Base-by-base conservation (phyloP, 805 yeast species). In the Candida awuae region DNA sequence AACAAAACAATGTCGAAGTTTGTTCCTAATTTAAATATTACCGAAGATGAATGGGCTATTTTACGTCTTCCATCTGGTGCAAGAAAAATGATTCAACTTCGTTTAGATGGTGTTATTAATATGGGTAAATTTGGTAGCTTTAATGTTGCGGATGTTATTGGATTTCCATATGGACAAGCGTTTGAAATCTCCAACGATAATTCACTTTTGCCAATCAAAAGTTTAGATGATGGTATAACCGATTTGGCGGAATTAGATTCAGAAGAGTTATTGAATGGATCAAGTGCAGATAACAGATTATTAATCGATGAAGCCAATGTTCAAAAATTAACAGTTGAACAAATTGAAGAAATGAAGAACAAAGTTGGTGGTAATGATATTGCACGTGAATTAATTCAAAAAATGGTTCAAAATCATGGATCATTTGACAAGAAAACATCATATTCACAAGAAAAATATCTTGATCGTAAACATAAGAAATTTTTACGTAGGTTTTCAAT, bases 91-190 rank as follows among this genome's bases (percentile, higher is more conserved):
- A 76, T 82, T n/a, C 75, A 79, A 49, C 63, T 88, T 43, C 70
- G 68, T 35, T 68, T 73, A 4, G 77, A 73, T 23, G 76, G 80
- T 0, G 56, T 71, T 9, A 70, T 92, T 15, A 75, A 77, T 39
- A 67, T 92, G 47, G 98, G 98, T 2, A 90, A 92, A 56, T 92
- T 90, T 60, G 99, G 99, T 15, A 67, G 81, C 0, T 92, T 92
- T 56, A 63, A 70, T 22, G 85, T 82, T 3, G 75, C 79, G 46
- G 81, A 75, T 37, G 70, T 90, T 10, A 58, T 90, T 29, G 97
- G 96, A 3, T 79, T 68, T 51, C 82, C 87, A 6, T 83, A 74
- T 53, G 98, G 97, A 1, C 90, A 84, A 49, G 76, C 94, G 1
- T 92, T 88, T 62, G 97, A 90, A 54, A 81, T 90, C 32, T 54